Conservation (phyloP, 192 early-diverging fungal genomes). For the Umbelopsis sp. region DNA sequence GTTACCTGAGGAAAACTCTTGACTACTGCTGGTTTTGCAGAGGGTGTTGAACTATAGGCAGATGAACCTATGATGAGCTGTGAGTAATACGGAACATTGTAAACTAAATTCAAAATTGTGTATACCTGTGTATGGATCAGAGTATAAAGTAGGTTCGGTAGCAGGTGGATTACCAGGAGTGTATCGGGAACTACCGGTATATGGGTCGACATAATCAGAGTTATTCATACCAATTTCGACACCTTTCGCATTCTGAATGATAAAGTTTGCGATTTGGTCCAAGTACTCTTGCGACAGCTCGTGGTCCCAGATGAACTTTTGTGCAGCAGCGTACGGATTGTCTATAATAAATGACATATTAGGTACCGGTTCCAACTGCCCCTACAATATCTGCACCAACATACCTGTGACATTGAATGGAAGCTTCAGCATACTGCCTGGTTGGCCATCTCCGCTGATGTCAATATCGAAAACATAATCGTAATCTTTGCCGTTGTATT, state of each 20-base stretch:
- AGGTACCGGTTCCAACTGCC: not conserved
- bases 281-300: constrained; percentile 82
- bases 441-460: constrained; percentile 71
- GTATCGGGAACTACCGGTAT: constrained; percentile 61
- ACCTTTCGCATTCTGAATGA: constrained; percentile 78
- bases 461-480: constrained; percentile 99
- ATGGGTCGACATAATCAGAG: constrained; percentile 48
- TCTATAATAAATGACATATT: constrained; percentile 47
- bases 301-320: constrained; percentile 82
- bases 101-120: no score
- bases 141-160: constrained; percentile 31
- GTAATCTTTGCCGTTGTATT: constrained; percentile 87
- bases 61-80: not conserved
- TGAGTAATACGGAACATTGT: no score
- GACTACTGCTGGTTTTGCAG: not conserved
- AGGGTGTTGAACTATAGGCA: constrained; percentile 3
- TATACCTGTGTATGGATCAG: constrained; percentile 69
- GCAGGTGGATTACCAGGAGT: constrained; percentile 43
- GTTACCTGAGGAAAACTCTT: constrained; percentile 24
- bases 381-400: not conserved
- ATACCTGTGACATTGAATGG: constrained; percentile 87
- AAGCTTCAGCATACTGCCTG: constrained; percentile 74
- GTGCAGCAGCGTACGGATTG: constrained; percentile 93
- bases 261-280: constrained; percentile 95
- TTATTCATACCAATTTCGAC: constrained; percentile 52